phyloP scores from a whole-genome alignment of 164 flowering plant genomes.

The Amborella trichopoda region DNA sequence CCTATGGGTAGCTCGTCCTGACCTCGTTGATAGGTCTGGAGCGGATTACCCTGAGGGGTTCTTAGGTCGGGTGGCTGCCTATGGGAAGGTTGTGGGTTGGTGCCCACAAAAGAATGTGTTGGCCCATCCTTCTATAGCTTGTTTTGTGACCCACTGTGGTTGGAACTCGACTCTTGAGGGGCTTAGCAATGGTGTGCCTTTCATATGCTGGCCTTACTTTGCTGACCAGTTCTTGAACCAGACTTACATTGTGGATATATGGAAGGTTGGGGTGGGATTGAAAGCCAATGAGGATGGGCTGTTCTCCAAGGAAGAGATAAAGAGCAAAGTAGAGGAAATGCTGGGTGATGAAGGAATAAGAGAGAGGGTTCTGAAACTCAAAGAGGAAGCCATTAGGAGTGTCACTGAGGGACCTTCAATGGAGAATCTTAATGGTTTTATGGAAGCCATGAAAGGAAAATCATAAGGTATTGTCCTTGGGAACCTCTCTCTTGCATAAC shows the following conservation, averaged over 20 bases:
- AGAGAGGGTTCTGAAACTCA: constrained; percentile 1
- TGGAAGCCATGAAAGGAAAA: background rate
- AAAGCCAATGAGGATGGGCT: background rate
- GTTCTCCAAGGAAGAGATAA: background rate
- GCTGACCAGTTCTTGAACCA: constrained; percentile 5
- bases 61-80: background rate
- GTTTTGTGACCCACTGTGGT: constrained; percentile 6
- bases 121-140: constrained; percentile 3
- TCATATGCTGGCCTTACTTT: constrained; percentile 8
- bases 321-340: background rate
- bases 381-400: background rate
- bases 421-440: background rate
- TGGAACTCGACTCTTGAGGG: constrained; percentile 6
- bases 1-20: constrained; percentile 6
- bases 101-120: constrained; percentile 2
- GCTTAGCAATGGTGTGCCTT: constrained; percentile 1
- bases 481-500: no score
- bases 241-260: background rate
- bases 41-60: constrained; percentile 1
- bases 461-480: no score
- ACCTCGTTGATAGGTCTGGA: background rate
- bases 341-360: constrained; percentile 3
- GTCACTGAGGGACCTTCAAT: background rate
- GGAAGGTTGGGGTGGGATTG: constrained; percentile 1
- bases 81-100: constrained; percentile 3